Evolutionary conservation across 208 protist genomes (phyloP).

Genomic region (Leptomonas seymouri): DNA sequence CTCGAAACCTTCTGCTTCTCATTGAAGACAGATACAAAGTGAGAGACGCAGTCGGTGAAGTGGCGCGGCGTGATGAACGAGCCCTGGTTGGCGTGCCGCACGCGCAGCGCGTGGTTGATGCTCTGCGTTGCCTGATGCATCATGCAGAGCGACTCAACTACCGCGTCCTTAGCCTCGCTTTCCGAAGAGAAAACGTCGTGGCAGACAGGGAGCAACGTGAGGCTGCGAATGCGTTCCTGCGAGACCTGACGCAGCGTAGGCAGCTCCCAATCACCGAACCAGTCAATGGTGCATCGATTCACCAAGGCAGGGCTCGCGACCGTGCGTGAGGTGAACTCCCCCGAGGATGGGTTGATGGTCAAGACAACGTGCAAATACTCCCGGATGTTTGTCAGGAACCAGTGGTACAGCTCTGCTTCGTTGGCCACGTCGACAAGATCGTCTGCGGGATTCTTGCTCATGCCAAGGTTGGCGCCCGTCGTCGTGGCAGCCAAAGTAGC

Average conservation of each 20-base stretch:
- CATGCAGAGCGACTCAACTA: slow-evolving; percentile 90
- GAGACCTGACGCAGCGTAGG: slow-evolving; percentile 95
- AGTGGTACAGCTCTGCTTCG: slow-evolving; percentile 96
- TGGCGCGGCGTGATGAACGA: slow-evolving; percentile 98
- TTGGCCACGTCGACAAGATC: slow-evolving; percentile 76
- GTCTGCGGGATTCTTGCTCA: slow-evolving; percentile 25
- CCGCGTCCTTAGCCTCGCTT: slow-evolving; percentile 58
- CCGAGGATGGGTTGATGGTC: slow-evolving; percentile 99
- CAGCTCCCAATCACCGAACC: slow-evolving; percentile 99
- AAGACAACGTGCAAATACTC: slow-evolving; percentile 99
- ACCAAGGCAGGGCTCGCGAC: slow-evolving; percentile 99
- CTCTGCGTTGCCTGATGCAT: slow-evolving; percentile 93
- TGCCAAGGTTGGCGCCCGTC: slow-evolving; percentile 2
- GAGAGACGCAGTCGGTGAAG: slow-evolving; percentile 98
- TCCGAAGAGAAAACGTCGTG: slow-evolving; percentile 45
- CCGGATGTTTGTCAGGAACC: slow-evolving; percentile 97
- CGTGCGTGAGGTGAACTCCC: slow-evolving; percentile 95
- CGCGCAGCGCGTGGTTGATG: slow-evolving; percentile 76
- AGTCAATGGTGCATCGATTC: slow-evolving; percentile 99
- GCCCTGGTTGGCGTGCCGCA: slow-evolving; percentile 80
- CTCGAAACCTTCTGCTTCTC: slow-evolving; percentile 94
- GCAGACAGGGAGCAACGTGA: slow-evolving; percentile 89
- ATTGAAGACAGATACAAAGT: slow-evolving; percentile 93
- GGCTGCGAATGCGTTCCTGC: slow-evolving; percentile 80
- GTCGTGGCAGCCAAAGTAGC: slow-evolving; percentile 17